Conservation (phyloP, 2,329 filamentous ascomycete genomes). For the Fonsecaea pedrosoi region DNA sequence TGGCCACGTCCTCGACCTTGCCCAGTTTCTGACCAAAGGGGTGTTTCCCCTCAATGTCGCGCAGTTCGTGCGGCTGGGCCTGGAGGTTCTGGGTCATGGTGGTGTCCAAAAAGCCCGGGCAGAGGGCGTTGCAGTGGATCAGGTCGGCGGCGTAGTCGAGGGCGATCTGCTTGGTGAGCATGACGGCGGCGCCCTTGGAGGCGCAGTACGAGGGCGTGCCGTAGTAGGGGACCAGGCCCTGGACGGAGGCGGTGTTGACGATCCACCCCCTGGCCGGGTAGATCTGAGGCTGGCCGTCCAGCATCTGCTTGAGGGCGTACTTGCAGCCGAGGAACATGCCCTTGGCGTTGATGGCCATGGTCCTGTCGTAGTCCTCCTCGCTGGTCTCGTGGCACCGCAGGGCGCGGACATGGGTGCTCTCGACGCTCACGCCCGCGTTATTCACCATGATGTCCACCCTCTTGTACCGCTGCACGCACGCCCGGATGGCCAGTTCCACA, state of each 20-base stretch:
- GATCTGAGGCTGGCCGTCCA: conserved; percentile 30
- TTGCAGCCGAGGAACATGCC: conserved; percentile 95
- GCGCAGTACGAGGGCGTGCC: conserved; percentile 49
- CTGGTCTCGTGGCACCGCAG: conserved; percentile 35
- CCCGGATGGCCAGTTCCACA: conserved; percentile 33
- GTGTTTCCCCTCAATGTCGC: conserved; percentile 29
- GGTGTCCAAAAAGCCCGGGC: conserved; percentile 50
- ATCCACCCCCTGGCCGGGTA: conserved; percentile 52
- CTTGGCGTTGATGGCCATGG: conserved; percentile 93
- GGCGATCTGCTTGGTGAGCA: conserved; percentile 56
- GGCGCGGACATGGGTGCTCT: conserved; percentile 29
- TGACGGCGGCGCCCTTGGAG: conserved; percentile 56
- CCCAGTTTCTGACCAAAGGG: conserved; percentile 28
- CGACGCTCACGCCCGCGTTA: conserved; percentile 77
- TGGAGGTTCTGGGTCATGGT: conserved; percentile 49
- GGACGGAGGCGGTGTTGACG: conserved; percentile 40
- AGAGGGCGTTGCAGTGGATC: conserved; percentile 53
- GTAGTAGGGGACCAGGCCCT: conserved; percentile 30
- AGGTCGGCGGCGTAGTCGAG: conserved; percentile 52
- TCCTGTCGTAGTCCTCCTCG: conserved; percentile 91
- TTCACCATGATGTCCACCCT: conserved; percentile 90
- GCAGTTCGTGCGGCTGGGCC: conserved; percentile 40
- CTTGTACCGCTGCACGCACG: conserved; percentile 34
- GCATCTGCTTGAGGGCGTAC: conserved; percentile 69
- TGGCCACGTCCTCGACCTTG: conserved; percentile 46